A percentile compares a stretch with the other conserved stretches of the same genome.
These are phyloP conservation scores for Sisymbrium altissimum DNA, from an alignment of 345 rosid species.

Conservation along the genomic window DNA sequence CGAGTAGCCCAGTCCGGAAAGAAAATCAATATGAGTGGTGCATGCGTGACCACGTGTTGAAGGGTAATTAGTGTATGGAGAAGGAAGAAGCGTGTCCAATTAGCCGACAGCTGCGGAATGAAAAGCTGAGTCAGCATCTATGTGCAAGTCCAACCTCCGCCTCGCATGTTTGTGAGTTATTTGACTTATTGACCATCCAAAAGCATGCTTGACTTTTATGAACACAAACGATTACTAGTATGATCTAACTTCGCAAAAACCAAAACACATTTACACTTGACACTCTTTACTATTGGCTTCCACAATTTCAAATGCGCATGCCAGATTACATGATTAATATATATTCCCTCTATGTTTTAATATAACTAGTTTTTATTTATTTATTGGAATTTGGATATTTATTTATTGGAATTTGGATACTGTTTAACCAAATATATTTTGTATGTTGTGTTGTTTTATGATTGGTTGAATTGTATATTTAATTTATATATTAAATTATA, in stretches of 20 bases:
- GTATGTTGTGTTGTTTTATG: too few relatives aligned
- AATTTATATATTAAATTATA: too few relatives aligned
- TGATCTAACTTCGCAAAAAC: background rate
- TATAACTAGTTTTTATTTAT: too few relatives aligned
- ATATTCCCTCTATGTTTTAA: too few relatives aligned
- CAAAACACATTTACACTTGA: background rate
- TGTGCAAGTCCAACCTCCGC: constrained; percentile 24
- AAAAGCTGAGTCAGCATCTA: constrained; percentile 19
- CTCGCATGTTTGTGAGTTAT: constrained; percentile 15
- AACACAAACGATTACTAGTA: background rate
- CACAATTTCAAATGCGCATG: background rate
- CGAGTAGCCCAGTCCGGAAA: background rate
- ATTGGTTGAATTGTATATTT: too few relatives aligned
- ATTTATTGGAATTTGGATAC: too few relatives aligned
- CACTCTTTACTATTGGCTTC: background rate
- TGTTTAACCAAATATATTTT: too few relatives aligned
- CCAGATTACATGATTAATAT: background rate
- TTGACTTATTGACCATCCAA: constrained; percentile 24
- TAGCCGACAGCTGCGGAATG: constrained; percentile 26
- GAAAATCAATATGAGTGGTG: background rate
- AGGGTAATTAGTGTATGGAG: background rate
- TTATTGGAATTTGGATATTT: too few relatives aligned
- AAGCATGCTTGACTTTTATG: constrained; percentile 1
- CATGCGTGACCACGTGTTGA: constrained; percentile 11
- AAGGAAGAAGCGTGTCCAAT: constrained; percentile 29